Base-by-base conservation (phyloP, 805 yeast species). In the Sporopachydermia lactativora region DNA sequence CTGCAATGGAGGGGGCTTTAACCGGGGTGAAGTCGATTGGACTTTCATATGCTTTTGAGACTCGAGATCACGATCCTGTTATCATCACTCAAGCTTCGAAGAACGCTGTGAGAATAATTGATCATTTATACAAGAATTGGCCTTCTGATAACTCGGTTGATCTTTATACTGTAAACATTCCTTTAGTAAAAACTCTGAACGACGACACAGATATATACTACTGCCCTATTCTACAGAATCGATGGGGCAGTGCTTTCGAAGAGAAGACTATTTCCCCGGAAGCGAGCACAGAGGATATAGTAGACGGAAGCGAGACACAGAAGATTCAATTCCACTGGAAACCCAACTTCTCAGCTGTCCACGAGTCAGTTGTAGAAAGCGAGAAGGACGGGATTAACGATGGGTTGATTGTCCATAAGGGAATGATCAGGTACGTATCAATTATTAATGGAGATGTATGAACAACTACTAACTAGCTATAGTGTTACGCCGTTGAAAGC, bases 1-100 rank as follows among this genome's bases (percentile, higher is more conserved):
- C 95, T 3, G 92, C 96, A 1, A 73, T 88, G 85, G 98, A 92
- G 61, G 94, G 88, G 1, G 82, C 81, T 2, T 73, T 69, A 42
- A 79, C 77, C 0, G 73, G 75, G 19, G 61, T 60, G 13, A 77
- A 68, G 48, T 64, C 95, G 3, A 68, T 92, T 46, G 96, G 95
- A 2, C 52, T 92, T 24, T 81, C 94, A 31, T 89, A 75, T 66
- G 92, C 94, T n/a, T 92, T 80, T 53, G 66, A 69, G 34, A 57
- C 64, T 18, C 60, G 70, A 37, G 57, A 62, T 15, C 77, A 77
- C n/a, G 66, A 70, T 43, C 62, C 65, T 34, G 58, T 60, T 14
- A 59, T 72, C 5, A 54, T 85, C 42, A 60, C 60, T 8, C 74
- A 72, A 48, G 96, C 95, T 2, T 73, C 92, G 16, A 60, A 64